Base-by-base conservation (phyloP, 2,329 filamentous ascomycete genomes). In the Scytalidium lignicola region DNA sequence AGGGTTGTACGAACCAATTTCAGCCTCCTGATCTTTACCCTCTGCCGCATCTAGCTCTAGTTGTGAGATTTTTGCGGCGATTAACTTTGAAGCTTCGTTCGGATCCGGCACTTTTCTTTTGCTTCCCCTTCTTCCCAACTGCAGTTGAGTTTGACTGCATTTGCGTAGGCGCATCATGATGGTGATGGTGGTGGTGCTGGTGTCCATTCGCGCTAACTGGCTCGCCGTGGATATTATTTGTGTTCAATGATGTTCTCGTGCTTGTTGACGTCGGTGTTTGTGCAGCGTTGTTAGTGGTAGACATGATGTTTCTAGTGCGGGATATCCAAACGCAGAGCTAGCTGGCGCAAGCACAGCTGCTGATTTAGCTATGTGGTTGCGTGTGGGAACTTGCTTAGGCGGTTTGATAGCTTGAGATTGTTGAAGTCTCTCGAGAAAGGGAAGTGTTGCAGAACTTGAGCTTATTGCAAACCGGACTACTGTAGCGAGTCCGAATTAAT, bases 31-130 rank as follows among this genome's bases (percentile, higher is more conserved):
- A 60, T 95, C 92, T 69, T 95, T 96, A 67, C 96, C 91, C 51
- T 90, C 89, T 10, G 90, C 90, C 44, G 87, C 88, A 75, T 96
- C 91, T 55, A 90, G 87, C 69, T 99, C 93, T 51, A 99, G 75
- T 72, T 97, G 93, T 19, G 90, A 92, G 65, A 99, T 96, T 65
- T 95, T 90, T 54, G 91, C 90, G 55, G 91, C 86, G 46, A 99
- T 80, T 56, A 96, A 79, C 70, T 96, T 95, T 53, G 90, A 90
- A 43, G 91, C 90, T 70, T 97, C 93, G 61, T 82, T 88, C 18
- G 89, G 87, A 66, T 96, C 91, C 56, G 88, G 73, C 43, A 80
- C 75, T 72, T 95, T n/a, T 95, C 73, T 95, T 95, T 58, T 78
- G 82, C 73, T 95, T 95, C 49, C 76, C 80, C 70, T 93, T 93